A percentile compares a stretch with the other conserved stretches of the same genome.
These are phyloP conservation scores for Penicillium oxalicum DNA, from an alignment of 2,329 filamentous ascomycete species.

Conservation along the genomic window DNA sequence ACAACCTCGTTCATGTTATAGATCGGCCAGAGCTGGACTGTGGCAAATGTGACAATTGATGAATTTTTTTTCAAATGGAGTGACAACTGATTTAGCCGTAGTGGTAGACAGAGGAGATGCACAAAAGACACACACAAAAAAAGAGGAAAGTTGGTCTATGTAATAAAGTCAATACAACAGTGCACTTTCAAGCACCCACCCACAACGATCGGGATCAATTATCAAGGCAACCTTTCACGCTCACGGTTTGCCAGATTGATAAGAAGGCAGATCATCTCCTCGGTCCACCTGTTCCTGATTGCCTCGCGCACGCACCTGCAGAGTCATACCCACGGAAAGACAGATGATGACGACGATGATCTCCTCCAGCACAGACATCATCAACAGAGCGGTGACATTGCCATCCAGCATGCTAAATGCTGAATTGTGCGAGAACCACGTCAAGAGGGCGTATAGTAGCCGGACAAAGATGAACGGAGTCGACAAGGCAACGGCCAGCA, in stretches of 20 bases:
- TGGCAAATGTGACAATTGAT: too few relatives aligned
- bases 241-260: neutral
- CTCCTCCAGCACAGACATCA: slow-evolving; percentile 49
- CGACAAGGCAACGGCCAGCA: slow-evolving; percentile 40
- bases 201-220: too few relatives aligned
- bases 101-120: too few relatives aligned
- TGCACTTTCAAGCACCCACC: too few relatives aligned
- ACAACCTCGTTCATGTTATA: too few relatives aligned
- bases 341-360: slow-evolving; percentile 43
- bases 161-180: too few relatives aligned
- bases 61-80: too few relatives aligned
- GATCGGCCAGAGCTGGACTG: too few relatives aligned
- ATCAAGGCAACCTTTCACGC: too few relatives aligned
- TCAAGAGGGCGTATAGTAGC: slow-evolving; percentile 44
- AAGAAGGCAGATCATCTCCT: neutral
- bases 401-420: slow-evolving; percentile 42
- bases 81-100: too few relatives aligned
- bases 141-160: too few relatives aligned
- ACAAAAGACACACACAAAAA: too few relatives aligned
- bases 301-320: slow-evolving; percentile 5
- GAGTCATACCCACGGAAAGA: slow-evolving; percentile 29
- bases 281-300: neutral
- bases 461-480: slow-evolving; percentile 49
- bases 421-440: slow-evolving; percentile 37
- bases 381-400: slow-evolving; percentile 37